A percentile compares a stretch with the other conserved stretches of the same genome.
Conservation (phyloP, 352 stramenopile genomes). For the Pythium biforme region DNA sequence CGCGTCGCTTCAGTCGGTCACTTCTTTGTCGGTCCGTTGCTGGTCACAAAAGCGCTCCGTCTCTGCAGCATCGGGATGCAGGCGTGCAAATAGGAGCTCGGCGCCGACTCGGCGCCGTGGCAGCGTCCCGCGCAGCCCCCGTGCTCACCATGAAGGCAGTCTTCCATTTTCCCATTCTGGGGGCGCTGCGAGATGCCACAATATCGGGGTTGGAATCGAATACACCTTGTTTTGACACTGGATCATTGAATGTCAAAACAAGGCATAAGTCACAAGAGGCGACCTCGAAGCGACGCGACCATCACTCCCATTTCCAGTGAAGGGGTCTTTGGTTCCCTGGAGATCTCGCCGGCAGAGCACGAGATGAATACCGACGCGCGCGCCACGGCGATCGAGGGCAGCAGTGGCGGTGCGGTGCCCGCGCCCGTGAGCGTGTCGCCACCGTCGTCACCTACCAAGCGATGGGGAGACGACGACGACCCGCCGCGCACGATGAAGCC, state of each 20-base stretch:
- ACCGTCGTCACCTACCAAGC: conserved; percentile 19
- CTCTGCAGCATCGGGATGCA: too few species aligned
- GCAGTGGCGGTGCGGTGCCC: neutral
- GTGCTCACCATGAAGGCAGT: too few species aligned
- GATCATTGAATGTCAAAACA: neutral
- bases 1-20: neutral
- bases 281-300: conserved; percentile 25
- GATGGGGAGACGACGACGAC: conserved; percentile 16
- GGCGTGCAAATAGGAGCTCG: too few species aligned
- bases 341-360: neutral
- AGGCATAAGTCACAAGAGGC: neutral
- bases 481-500: conserved; percentile 19
- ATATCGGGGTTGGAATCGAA: neutral
- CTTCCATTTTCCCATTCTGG: too few species aligned
- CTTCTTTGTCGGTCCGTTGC: neutral
- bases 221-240: conserved; percentile 2
- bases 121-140: too few species aligned
- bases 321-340: too few species aligned
- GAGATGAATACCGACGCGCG: neutral
- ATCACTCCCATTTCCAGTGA: conserved; percentile 19
- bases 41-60: too few species aligned
- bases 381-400: neutral
- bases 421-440: conserved; percentile 10
- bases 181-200: too few species aligned
- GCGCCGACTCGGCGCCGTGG: too few species aligned